Base-by-base conservation (phyloP, 768 basidiomycete genomes). In the Hortiboletus campestris region DNA sequence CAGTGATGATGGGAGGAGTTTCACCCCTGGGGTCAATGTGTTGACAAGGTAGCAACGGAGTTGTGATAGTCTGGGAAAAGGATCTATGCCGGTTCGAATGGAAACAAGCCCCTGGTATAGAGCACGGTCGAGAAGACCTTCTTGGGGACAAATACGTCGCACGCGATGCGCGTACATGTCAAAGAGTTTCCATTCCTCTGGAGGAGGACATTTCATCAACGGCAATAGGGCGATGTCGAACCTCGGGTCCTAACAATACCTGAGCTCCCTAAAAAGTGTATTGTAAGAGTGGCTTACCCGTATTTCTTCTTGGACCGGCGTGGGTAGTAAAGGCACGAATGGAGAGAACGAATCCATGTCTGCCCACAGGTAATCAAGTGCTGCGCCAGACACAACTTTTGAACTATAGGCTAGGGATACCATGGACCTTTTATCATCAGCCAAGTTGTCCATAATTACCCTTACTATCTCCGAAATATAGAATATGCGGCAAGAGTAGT, bases 331-430 rank as follows among this genome's bases (percentile, higher is more conserved):
- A 4, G 63, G 63, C 1, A 57, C 47, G 39, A 63, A 57, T 6
- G 59, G 62, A 12, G 38, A 43, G 17, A 61, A 61, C 25, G 63
- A 49, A 35, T 54, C 53, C 63, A 64, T 63, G 19, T 60, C 52
- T 45, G 46, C 63, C 63, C 59, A 63, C 25, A 63, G 43, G 13
- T 52, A 57, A 42, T 65, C 63, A 19, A 63, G 56, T 6, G 63
- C 48, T 35, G 46, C 44, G 10, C 16, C 41, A 31, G 47, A 61
- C 19, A 65, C 29, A 13, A 43, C 54, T 32, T 57, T 57, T 9
- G 59, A 61, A 13, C 45, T 61, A 42, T 25, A 56, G 28, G 49
- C 63, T 16, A 63, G 50, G 44, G 35, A 40, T 34, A 46, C 48
- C 17, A 45, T 46, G 32, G 25, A 48, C 31, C 45, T 51, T 48